These are phyloP conservation scores for bread wheat (Triticum aestivum) DNA, from an alignment of 176 grass and related monocot species.

Conservation along the genomic window IWGSC_CS_RefSeq_v2.1 NC_057810.1:51222531-51223030, in stretches of 20 bases:
- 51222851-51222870: neutral
- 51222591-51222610: too few species aligned
- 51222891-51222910: neutral
- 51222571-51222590: too few species aligned
- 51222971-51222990: neutral
- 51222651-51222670: too few species aligned
- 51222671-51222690: neutral
- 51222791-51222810: neutral
- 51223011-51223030: neutral
- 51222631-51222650: too few species aligned
- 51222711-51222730: neutral
- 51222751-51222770: neutral
- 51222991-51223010: neutral
- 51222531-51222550: too few species aligned
- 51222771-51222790: too few species aligned
- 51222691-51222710: neutral
- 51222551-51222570: too few species aligned
- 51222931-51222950: neutral
- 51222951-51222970: neutral
- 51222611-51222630: too few species aligned
- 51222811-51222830: neutral
- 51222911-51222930: neutral
- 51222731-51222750: neutral
- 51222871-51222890: neutral
- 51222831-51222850: neutral